Percentiles rank a stretch among this genome's conserved stretches.
Evolutionary conservation across 164 flowering plant species (phyloP).

Genomic region (Malania oleifera): DNA sequence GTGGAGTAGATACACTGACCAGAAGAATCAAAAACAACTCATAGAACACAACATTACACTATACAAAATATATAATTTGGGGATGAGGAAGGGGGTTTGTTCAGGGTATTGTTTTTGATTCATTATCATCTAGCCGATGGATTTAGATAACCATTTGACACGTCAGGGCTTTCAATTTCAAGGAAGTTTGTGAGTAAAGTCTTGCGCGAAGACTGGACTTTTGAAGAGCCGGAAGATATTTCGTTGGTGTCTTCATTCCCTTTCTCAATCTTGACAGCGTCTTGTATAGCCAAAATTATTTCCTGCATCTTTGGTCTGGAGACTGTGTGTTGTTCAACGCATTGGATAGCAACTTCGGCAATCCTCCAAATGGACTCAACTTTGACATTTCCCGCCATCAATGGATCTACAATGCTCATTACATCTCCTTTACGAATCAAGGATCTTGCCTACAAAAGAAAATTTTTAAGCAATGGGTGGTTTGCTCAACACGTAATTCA

Average conservation of each 20-base stretch:
- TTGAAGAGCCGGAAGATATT: slow-evolving; percentile 36
- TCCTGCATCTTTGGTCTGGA: slow-evolving; percentile 90
- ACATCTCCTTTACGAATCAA: slow-evolving; percentile 77
- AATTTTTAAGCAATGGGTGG: background rate
- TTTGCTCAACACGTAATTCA: no score
- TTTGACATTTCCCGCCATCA: slow-evolving; percentile 47
- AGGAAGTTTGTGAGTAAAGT: slow-evolving; percentile 62
- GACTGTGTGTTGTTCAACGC: slow-evolving; percentile 59
- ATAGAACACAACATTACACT: no score
- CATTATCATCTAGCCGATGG: slow-evolving; percentile 64
- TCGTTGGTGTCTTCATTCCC: slow-evolving; percentile 27
- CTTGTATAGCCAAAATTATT: slow-evolving; percentile 77
- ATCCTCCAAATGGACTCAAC: slow-evolving; percentile 86
- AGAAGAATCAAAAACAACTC: no score
- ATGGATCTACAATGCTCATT: slow-evolving; percentile 61
- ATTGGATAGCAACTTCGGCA: slow-evolving; percentile 80
- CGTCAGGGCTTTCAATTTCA: slow-evolving; percentile 61
- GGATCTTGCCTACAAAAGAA: slow-evolving; percentile 63
- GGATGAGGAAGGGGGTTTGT: no score
- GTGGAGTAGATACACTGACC: no score
- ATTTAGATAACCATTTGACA: slow-evolving; percentile 38
- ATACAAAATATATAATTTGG: no score
- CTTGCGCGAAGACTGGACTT: slow-evolving; percentile 42
- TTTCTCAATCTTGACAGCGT: slow-evolving; percentile 72
- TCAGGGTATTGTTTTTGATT: no score